These are phyloP conservation scores for Aquilaria malaccensis DNA, from an alignment of 345 rosid species.

Conservation along the genomic window DNA sequence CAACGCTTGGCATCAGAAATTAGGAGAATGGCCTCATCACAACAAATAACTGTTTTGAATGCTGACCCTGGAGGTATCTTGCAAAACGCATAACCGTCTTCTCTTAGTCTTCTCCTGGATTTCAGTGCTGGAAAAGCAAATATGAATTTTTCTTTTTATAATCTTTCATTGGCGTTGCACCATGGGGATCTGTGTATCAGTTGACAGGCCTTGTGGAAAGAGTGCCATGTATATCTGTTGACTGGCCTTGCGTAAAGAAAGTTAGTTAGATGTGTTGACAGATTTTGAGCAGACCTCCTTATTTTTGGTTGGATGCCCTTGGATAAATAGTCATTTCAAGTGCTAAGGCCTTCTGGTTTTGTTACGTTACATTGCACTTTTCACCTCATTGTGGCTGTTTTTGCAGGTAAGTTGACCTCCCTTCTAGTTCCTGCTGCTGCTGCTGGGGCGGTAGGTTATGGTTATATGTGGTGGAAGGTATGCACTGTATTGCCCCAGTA, in stretches of 20 bases:
- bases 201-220: too few relatives aligned
- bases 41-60: constrained; percentile 74
- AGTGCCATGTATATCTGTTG: too few relatives aligned
- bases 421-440: constrained; percentile 73
- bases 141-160: neutral
- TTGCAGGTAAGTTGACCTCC: constrained; percentile 49
- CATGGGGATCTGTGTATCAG: too few relatives aligned
- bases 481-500: neutral
- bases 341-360: neutral
- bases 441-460: constrained; percentile 88
- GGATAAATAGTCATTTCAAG: neutral
- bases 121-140: neutral
- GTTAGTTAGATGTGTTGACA: too few relatives aligned
- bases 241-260: too few relatives aligned
- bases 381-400: neutral
- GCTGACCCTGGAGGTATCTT: constrained; percentile 49
- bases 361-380: neutral
- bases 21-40: constrained; percentile 51
- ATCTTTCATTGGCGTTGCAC: too few relatives aligned
- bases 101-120: neutral
- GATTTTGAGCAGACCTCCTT: too few relatives aligned
- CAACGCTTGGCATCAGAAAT: constrained; percentile 60
- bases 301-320: too few relatives aligned
- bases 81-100: neutral
- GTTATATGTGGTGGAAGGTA: constrained; percentile 99